Evolutionary conservation across 2,329 filamentous ascomycete genomes (phyloP).

Genomic region (Hypoxylon sp.): DNA sequence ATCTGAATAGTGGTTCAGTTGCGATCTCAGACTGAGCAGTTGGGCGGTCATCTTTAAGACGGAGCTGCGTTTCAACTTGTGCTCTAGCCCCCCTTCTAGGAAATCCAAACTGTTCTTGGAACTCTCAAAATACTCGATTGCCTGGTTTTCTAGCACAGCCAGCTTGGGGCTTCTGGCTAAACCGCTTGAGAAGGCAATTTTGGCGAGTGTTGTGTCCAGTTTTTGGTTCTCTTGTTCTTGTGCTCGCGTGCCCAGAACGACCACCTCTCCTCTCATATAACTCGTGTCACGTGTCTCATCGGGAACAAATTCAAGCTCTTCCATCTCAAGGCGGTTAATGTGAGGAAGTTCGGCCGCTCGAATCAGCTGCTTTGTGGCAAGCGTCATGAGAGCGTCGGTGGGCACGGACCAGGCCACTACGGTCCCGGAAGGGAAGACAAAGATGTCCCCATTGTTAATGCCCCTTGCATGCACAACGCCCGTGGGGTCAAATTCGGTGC

Average conservation of each 20-base stretch:
- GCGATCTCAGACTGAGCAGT: conserved; percentile 87
- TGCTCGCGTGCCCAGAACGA: conserved; percentile 85
- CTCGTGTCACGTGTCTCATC: conserved; percentile 81
- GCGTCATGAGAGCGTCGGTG: conserved; percentile 76
- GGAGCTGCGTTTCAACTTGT: conserved; percentile 79
- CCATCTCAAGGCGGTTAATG: conserved; percentile 80
- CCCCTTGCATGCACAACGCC: conserved; percentile 75
- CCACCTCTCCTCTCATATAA: conserved; percentile 87
- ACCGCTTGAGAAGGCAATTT: conserved; percentile 96
- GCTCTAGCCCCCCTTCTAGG: conserved; percentile 71
- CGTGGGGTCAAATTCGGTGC: conserved; percentile 71
- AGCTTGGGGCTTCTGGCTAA: conserved; percentile 94
- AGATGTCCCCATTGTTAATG: conserved; percentile 83
- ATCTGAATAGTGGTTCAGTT: conserved; percentile 96
- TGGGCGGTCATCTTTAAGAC: conserved; percentile 96
- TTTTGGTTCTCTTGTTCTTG: conserved; percentile 60
- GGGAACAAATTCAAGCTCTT: conserved; percentile 89
- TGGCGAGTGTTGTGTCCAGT: conserved; percentile 80
- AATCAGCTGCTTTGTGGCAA: conserved; percentile 80
- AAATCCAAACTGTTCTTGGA: conserved; percentile 86
- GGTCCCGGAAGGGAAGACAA: conserved; percentile 95
- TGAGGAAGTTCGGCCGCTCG: conserved; percentile 84
- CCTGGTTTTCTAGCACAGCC: conserved; percentile 87
- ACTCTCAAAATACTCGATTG: conserved; percentile 88
- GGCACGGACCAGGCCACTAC: conserved; percentile 93